Conservation (phyloP, 768 basidiomycete genomes). For the Amanita polypyramis region DNA sequence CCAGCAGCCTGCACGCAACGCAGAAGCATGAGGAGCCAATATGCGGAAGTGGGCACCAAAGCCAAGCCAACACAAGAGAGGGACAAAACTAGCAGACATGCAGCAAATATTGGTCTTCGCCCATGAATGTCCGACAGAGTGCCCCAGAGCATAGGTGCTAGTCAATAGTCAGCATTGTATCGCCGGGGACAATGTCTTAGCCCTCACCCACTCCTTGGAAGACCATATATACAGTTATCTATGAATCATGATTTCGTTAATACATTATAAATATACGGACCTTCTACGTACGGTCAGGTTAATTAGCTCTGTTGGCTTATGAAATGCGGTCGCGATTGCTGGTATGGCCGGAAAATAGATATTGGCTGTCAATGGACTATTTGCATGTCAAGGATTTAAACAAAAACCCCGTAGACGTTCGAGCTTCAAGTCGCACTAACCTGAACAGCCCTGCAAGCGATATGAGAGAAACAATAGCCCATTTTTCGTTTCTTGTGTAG, state of each 20-base stretch:
- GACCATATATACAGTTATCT: slow-evolving; percentile 65
- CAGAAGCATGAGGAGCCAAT: slow-evolving; percentile 75
- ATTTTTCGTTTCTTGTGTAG: slow-evolving; percentile 50
- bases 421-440: slow-evolving; percentile 17
- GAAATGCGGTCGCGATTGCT: slow-evolving; percentile 46
- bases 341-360: slow-evolving; percentile 80
- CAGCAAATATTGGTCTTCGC: slow-evolving; percentile 51
- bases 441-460: slow-evolving; percentile 56
- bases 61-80: slow-evolving; percentile 56
- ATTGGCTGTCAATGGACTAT: slow-evolving; percentile 60
- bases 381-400: not conserved
- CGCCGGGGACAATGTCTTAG: not conserved
- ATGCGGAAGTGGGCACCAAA: slow-evolving; percentile 40
- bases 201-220: slow-evolving; percentile 51
- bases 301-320: slow-evolving; percentile 59
- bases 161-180: not conserved
- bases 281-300: slow-evolving; percentile 53
- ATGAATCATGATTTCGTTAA: not conserved
- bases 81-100: slow-evolving; percentile 52
- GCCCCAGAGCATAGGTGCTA: slow-evolving; percentile 64
- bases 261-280: slow-evolving; percentile 15
- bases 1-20: slow-evolving; percentile 73
- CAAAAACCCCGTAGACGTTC: not conserved
- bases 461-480: slow-evolving; percentile 54
- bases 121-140: slow-evolving; percentile 58